Conservation (phyloP, 1,139 yeast species). For the Kodamaea suecica region DNA sequence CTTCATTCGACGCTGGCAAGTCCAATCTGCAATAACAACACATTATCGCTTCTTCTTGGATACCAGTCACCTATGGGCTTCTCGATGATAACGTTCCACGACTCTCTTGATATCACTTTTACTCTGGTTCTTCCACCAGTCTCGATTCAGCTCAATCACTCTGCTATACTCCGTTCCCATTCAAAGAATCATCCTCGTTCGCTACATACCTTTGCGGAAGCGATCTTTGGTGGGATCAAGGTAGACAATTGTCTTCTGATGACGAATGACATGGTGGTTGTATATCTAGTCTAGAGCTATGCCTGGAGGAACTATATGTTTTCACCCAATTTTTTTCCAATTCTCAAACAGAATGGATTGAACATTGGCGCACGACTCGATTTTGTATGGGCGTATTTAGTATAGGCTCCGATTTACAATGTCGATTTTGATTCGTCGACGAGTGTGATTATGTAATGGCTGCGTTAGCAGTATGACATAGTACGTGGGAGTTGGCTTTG, state of each 20-base stretch:
- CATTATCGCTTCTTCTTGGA: too few species aligned
- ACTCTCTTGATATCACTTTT: too few species aligned
- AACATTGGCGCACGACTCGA: neutral
- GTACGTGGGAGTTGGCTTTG: too few species aligned
- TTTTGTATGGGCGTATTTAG: too few species aligned
- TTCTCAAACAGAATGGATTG: neutral
- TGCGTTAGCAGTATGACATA: too few species aligned
- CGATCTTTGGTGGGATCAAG: constrained; percentile 98
- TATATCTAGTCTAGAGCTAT: constrained; percentile 8
- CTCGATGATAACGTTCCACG: too few species aligned
- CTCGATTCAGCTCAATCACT: neutral
- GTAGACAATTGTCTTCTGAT: constrained; percentile 92
- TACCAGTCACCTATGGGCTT: too few species aligned
- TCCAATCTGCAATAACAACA: too few species aligned
- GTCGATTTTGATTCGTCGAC: too few species aligned
- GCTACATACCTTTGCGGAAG: constrained; percentile 84
- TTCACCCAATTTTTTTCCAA: neutral
- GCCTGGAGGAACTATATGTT: constrained; percentile 1
- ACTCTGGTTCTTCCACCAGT: neutral
- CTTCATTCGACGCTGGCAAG: too few species aligned
- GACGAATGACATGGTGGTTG: constrained; percentile 66
- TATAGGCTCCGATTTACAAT: too few species aligned
- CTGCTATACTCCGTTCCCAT: neutral
- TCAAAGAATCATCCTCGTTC: neutral
- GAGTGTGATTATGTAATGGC: too few species aligned